Base-by-base conservation (phyloP, 208 protist species). In the Leishmania mexicana region DNA sequence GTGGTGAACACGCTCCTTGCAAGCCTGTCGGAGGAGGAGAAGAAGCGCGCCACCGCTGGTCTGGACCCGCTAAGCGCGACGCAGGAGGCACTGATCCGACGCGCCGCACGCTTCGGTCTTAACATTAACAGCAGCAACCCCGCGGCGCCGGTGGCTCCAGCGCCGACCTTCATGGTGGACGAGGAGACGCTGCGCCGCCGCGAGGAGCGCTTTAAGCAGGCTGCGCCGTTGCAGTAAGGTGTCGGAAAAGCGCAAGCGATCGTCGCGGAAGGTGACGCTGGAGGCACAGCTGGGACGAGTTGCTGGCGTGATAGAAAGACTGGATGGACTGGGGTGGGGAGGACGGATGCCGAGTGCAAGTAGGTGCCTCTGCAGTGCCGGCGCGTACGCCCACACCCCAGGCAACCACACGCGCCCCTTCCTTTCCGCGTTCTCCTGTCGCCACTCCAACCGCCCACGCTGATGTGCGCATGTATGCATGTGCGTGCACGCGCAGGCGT, bases 81-180 rank as follows among this genome's bases (percentile, higher is more conserved):
- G 31, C 90, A 96, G 85, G 89, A 94, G 78, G 92, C 88, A 65
- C 88, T 97, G 13, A 83, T 82, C 40, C 82, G 85, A 45, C 92
- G 94, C 35, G 94, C 94, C 24, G 91, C 88, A 0, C 94, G 94
- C 73, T 97, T 97, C 80, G 94, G 94, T 19, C 65, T 84, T 64
- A 58, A 77, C 75, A 80, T 83, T 76, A 75, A 31, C 79, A 82
- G 49, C 68, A 81, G 38, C 83, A 82, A 31, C 80, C 74, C 64
- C 64, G 75, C 68, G 28, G 77, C 83, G 51, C 77, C 75, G 57
- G 83, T 81, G 47, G 70, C 78, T 8, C 85, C 83, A 72, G 67
- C 80, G 31, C 83, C 81, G 65, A 75, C 80, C 19, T 85, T 92
- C 31, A 76, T 84, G 28, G 87, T 95, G 64, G 90, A 94, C 65